These are phyloP conservation scores for Stephanodiscus triporus DNA, from an alignment of 108 stramenopile genomes.

Conservation along the genomic window DNA sequence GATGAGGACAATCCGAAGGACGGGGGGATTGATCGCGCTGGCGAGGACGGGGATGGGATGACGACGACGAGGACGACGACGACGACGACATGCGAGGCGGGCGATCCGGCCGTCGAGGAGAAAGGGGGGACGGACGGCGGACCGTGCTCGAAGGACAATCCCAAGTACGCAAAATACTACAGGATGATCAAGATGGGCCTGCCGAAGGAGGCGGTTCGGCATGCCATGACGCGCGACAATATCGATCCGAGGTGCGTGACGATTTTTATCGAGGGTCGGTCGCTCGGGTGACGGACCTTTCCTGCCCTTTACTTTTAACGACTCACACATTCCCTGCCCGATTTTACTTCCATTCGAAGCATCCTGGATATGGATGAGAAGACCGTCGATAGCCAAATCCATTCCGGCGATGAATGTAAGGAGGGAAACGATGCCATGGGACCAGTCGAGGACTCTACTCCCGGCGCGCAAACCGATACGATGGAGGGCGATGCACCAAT, in stretches of 20 bases:
- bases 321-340: not conserved
- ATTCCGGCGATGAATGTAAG: not conserved
- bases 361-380: conserved; percentile 63
- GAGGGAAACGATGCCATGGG: not conserved
- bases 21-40: not conserved
- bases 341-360: not conserved
- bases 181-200: conserved; percentile 86
- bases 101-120: too few relatives aligned
- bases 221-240: conserved; percentile 77
- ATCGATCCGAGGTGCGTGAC: conserved; percentile 57
- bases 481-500: conserved; percentile 30
- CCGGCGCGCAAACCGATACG: not conserved
- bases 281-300: not conserved
- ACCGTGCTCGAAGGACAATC: conserved; percentile 67
- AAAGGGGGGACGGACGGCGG: not conserved
- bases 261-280: not conserved
- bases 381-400: conserved; percentile 39
- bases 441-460: not conserved
- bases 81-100: not conserved
- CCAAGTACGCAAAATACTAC: conserved; percentile 72
- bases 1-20: not conserved
- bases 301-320: not conserved
- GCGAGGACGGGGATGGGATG: not conserved
- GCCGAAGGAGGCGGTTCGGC: conserved; percentile 77
- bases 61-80: not conserved